Evolutionary conservation across 192 early-diverging fungal genomes (phyloP), one percentile per base, ranked within the genome.

Genomic region (Rhizophagus sp.): DNA sequence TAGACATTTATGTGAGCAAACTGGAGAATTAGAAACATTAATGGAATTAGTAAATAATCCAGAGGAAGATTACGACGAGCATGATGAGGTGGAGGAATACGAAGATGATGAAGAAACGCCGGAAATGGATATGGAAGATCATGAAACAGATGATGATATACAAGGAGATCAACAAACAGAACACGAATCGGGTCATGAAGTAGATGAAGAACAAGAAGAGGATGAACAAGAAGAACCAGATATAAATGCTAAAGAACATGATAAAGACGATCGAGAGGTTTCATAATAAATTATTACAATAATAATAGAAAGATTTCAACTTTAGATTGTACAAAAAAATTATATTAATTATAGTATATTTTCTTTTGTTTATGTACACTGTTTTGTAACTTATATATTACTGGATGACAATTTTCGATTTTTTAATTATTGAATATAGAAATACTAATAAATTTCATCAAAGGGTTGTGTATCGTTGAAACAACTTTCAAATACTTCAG

Each of bases 381-480:
- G 17, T 52, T 17, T 57, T 22, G 19, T 57, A 57, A 57, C 17
- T 22, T 57, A 57, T 57, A 57, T 22, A 6, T 57, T 57, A 57
- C 52, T 22, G 39, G 39, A 8, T 41, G 39, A 0, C 39, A 41
- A 41, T 57, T 57, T 22, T 22, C 19, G 15, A 19, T 57, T 5
- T 4, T 57, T 22, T 57, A 52, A 52, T 52, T 19, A 52, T 52
- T 52, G 13, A 52, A 52, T 15, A 52, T 52, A 19, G 52, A 57
- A 57, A 17, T 22, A 7, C 5, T 88, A 92, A 80, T 95, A 94
- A 79, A 98, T 96, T 85, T 98, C 97, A 83, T 97, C 96, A 84
- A 97, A 98, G 1, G 97, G 97, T 63, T 93, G 89, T n/a, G 96
- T 98, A 82, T 98, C 97, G 13, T 88, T 92, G 82, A 97, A 97